Evolutionary conservation across 441 rosid genomes (phyloP).

Genomic region (Populus hybrid): DNA sequence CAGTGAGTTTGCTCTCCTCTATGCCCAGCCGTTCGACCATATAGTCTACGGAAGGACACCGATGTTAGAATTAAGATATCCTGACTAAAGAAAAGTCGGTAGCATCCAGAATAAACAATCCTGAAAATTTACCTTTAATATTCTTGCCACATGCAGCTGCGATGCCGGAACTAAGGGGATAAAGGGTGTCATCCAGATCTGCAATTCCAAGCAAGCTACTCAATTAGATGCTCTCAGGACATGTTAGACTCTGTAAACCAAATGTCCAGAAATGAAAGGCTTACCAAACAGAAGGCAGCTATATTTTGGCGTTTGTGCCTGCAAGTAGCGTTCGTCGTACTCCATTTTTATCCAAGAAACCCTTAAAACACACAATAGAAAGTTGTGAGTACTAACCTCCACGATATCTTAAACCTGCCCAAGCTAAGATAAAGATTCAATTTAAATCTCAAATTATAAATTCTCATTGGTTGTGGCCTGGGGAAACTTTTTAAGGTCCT

Average conservation of each 20-base stretch:
- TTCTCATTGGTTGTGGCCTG: slow-evolving; percentile 13
- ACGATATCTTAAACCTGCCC: slow-evolving; percentile 16
- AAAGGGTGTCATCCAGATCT: slow-evolving; percentile 97
- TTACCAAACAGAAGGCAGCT: slow-evolving; percentile 90
- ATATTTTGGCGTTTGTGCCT: slow-evolving; percentile 47
- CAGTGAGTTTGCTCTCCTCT: slow-evolving; percentile 50
- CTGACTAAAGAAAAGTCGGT: background rate
- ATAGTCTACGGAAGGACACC: slow-evolving; percentile 44
- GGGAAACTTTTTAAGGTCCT: background rate
- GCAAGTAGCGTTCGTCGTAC: slow-evolving; percentile 41
- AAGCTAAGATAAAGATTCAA: slow-evolving; percentile 21
- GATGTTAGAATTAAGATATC: background rate
- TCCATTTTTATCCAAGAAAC: slow-evolving; percentile 47
- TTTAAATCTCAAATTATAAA: slow-evolving; percentile 24
- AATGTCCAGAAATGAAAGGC: background rate
- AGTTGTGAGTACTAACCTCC: slow-evolving; percentile 23
- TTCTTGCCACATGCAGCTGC: slow-evolving; percentile 63
- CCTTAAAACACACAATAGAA: slow-evolving; percentile 30
- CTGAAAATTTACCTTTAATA: slow-evolving; percentile 53
- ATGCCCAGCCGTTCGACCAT: slow-evolving; percentile 80
- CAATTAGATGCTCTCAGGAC: background rate
- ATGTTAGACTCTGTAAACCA: background rate
- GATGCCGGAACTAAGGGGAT: slow-evolving; percentile 72
- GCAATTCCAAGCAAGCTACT: slow-evolving; percentile 18
- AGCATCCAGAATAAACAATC: background rate